Base-by-base conservation (phyloP, 208 protist species). In the Trypanosoma theileri region DNA sequence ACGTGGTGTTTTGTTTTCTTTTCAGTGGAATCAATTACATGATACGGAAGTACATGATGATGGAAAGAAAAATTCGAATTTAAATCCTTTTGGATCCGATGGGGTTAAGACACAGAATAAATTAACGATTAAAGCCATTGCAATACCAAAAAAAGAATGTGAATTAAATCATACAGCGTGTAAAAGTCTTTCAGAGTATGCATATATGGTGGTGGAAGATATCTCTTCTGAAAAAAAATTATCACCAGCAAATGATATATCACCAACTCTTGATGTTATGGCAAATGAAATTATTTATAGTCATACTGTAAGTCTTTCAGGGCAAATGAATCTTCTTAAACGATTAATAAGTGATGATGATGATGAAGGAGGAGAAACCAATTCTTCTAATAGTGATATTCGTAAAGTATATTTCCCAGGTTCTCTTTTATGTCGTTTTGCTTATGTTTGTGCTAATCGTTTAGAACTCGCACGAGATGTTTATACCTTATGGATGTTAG, bases 351-450 rank as follows among this genome's bases (percentile, higher is more conserved):
- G 12, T 28, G 31, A 66, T 41, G 45, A 45, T 19, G 22, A 6
- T 28, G 31, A 66, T 41, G 45, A 45, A 17, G 22, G 0, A 46
- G 4, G 26, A 9, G n/a, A 17, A 24, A 31, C 45, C 22, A 4
- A 13, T 41, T 56, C 1, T 19, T 17, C 1, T 19, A 42, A 53
- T 55, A 12, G 0, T 31, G 71, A 81, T 61, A 65, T 78, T 31
- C 84, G 86, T 12, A 42, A 46, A 50, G 72, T 74, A 21, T 95
- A 95, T 71, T 87, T 88, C 40, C 89, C 89, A 1, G 79, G 82
- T 26, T 93, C 89, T 8, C 74, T 95, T 22, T 75, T 93, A 53
- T 78, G 77, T 17, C 86, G 89, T 53, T 86, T 95, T 54, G 82
- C 85, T 2, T 75, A 83, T 66, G 40, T 70, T 40, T 86, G 77